Conservation (phyloP, 2,329 filamentous ascomycete genomes). For the Venturia asperata region DNA sequence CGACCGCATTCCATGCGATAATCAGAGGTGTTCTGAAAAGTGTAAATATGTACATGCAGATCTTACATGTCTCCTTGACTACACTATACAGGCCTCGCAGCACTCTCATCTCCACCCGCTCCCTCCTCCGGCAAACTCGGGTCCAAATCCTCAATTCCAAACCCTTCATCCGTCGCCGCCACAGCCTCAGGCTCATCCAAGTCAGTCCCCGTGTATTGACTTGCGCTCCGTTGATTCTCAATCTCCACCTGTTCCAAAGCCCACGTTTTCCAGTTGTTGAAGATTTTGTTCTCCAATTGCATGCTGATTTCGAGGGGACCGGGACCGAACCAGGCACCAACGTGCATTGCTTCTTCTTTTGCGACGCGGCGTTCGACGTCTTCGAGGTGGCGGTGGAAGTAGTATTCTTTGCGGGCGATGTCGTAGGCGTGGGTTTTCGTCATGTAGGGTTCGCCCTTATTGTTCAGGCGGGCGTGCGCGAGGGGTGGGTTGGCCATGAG, state of each 20-base stretch:
- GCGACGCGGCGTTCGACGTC: slow-evolving; percentile 79
- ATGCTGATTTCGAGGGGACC: slow-evolving; percentile 67
- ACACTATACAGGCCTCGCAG: not conserved
- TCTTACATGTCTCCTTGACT: not conserved
- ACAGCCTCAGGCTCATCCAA: slow-evolving; percentile 9
- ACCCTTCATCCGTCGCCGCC: not conserved
- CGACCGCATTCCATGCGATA: no score
- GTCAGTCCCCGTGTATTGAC: slow-evolving; percentile 14
- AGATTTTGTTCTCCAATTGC: slow-evolving; percentile 71
- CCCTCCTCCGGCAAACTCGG: not conserved
- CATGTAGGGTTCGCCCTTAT: not conserved
- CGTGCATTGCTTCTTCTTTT: slow-evolving; percentile 75
- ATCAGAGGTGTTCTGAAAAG: not conserved
- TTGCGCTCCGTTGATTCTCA: slow-evolving; percentile 41
- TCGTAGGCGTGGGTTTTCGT: slow-evolving; percentile 61
- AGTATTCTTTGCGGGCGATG: slow-evolving; percentile 80
- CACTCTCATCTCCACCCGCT: slow-evolving; percentile 23
- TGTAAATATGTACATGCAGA: not conserved
- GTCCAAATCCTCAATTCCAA: slow-evolving; percentile 7
- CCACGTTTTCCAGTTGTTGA: slow-evolving; percentile 81
- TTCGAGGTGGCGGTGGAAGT: slow-evolving; percentile 70
- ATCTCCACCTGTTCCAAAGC: slow-evolving; percentile 50
- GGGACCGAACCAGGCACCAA: slow-evolving; percentile 84
- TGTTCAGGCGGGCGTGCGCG: slow-evolving; percentile 47
- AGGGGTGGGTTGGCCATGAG: slow-evolving; percentile 54